phyloP scores from a whole-genome alignment of 306 rosid species.

The Medicago arabica region DNA sequence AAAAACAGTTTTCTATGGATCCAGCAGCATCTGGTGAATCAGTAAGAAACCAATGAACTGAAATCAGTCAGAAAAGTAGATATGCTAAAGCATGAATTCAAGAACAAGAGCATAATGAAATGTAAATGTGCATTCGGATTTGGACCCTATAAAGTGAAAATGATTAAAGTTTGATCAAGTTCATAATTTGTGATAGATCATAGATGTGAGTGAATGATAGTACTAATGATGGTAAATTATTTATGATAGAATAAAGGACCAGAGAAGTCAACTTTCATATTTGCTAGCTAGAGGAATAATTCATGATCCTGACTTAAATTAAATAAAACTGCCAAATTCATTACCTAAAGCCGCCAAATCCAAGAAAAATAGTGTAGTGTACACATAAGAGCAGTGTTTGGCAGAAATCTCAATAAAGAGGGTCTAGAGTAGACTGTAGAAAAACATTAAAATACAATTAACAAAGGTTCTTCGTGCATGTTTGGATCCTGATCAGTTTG shows the following conservation, averaged over 20 bases:
- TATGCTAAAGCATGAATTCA: background rate
- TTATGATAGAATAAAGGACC: background rate
- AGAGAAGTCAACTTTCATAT: background rate
- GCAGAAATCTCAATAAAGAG: background rate
- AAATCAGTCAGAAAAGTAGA: conserved; percentile 7
- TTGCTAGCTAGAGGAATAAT: no score
- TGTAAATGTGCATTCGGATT: background rate
- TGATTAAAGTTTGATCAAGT: background rate
- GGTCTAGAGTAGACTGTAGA: background rate
- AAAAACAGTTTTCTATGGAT: conserved; percentile 8
- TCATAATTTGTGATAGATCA: background rate
- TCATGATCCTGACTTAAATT: background rate
- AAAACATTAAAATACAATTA: background rate
- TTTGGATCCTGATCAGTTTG: no score
- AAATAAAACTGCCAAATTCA: background rate
- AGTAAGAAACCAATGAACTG: conserved; percentile 24
- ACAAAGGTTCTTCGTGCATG: no score
- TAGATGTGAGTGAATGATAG: background rate
- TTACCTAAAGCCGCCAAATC: background rate
- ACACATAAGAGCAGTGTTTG: background rate
- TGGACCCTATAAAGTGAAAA: no score
- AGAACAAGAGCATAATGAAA: background rate
- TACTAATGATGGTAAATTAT: background rate
- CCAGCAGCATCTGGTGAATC: conserved; percentile 31
- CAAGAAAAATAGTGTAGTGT: background rate